A percentile compares a stretch with the other conserved stretches of the same genome.
Conservation (phyloP, 768 basidiomycete genomes). For the Kwoniella europaea region DNA sequence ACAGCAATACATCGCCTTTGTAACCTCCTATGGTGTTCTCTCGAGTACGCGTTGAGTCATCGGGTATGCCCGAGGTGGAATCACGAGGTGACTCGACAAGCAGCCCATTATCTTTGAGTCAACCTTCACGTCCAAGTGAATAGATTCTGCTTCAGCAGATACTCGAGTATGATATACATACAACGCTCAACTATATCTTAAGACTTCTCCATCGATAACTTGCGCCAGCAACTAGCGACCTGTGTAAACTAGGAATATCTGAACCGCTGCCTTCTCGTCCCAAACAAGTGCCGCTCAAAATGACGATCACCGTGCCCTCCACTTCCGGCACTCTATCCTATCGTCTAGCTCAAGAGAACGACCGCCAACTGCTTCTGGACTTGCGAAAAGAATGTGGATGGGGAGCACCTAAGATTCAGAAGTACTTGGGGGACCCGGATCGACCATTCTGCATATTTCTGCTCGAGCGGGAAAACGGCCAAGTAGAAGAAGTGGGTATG, state of each 20-base stretch:
- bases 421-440: constrained; percentile 20
- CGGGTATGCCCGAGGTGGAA: background rate
- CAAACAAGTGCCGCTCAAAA: background rate
- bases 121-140: background rate
- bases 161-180: background rate
- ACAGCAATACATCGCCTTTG: background rate
- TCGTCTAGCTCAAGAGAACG: constrained; percentile 17
- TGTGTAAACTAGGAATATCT: too few relatives aligned
- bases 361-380: constrained; percentile 15
- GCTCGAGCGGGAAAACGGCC: constrained; percentile 1
- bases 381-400: constrained; percentile 39
- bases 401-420: constrained; percentile 27
- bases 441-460: constrained; percentile 26
- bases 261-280: too few relatives aligned
- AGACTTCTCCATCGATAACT: background rate
- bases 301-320: background rate
- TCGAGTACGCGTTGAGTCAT: background rate
- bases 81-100: background rate
- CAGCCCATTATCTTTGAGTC: background rate
- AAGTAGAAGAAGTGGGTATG: constrained; percentile 40
- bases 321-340: constrained; percentile 4
- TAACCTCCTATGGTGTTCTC: background rate
- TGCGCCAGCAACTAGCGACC: too few relatives aligned
- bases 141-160: background rate
- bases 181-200: background rate